Conservation (phyloP, 1,284 basidiomycete species). For the Austroboletus niveus region DNA sequence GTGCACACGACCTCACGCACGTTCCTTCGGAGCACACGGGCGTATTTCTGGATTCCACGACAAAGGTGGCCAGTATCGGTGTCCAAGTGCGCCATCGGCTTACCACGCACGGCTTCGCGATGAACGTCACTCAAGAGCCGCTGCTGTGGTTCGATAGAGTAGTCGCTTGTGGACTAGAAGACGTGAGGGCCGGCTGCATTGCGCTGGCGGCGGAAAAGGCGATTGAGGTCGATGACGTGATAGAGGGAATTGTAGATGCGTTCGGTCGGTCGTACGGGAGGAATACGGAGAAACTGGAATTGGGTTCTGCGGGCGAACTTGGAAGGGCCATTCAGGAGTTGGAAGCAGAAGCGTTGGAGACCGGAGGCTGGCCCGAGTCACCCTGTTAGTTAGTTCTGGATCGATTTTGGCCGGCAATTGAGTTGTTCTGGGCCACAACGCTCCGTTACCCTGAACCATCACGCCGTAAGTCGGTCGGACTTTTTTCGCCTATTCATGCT, state of each 20-base stretch:
- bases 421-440: too few species aligned
- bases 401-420: background rate
- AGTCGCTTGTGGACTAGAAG: slow-evolving; percentile 90
- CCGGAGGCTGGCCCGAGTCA: slow-evolving; percentile 22
- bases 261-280: slow-evolving; percentile 57
- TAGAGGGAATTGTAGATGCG: slow-evolving; percentile 48
- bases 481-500: too few species aligned
- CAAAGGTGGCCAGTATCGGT: slow-evolving; percentile 92
- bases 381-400: slow-evolving; percentile 6
- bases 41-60: slow-evolving; percentile 63
- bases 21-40: slow-evolving; percentile 70
- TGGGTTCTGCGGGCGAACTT: slow-evolving; percentile 47
- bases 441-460: too few species aligned
- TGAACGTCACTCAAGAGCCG: slow-evolving; percentile 87
- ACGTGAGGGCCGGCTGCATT: slow-evolving; percentile 75
- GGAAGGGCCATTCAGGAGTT: slow-evolving; percentile 48
- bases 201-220: slow-evolving; percentile 41
- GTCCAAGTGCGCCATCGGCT: slow-evolving; percentile 95
- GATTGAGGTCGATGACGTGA: slow-evolving; percentile 49
- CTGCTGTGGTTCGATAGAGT: slow-evolving; percentile 83
- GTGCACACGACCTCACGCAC: slow-evolving; percentile 53
- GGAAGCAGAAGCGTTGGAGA: slow-evolving; percentile 38
- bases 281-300: slow-evolving; percentile 51
- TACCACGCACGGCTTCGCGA: slow-evolving; percentile 92
- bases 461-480: too few species aligned